These are phyloP conservation scores for Microdochium nivale DNA, from an alignment of 2,329 filamentous ascomycete genomes.

Conservation along the genomic window DNA sequence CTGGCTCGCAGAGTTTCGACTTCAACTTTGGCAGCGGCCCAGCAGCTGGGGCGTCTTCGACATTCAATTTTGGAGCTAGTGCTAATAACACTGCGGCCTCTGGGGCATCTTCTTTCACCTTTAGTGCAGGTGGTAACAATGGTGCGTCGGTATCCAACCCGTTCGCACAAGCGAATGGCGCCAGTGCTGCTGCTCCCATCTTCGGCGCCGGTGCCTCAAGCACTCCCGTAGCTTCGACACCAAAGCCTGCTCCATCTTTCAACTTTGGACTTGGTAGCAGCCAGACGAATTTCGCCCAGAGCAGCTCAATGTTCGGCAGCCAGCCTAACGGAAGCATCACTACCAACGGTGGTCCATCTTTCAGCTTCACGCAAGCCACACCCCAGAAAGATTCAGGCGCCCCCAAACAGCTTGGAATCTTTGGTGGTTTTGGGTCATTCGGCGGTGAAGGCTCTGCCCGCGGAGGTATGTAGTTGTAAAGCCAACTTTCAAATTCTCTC, in stretches of 20 bases:
- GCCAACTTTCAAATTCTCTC: neutral
- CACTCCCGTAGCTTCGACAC: conserved; percentile 13
- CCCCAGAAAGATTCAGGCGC: conserved; percentile 17
- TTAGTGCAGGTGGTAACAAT: conserved; percentile 22
- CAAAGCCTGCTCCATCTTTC: conserved; percentile 6
- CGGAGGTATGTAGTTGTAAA: conserved; percentile 28
- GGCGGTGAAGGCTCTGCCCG: conserved; percentile 27
- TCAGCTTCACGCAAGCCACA: conserved; percentile 29
- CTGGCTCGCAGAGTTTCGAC: conserved; percentile 6
- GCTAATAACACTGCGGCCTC: conserved; percentile 6
- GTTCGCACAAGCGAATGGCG: conserved; percentile 11
- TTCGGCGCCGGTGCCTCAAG: conserved; percentile 10
- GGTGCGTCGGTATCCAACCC: conserved; percentile 24
- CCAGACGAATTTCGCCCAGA: conserved; percentile 8
- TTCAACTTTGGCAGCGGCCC: conserved; percentile 18
- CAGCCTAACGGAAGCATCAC: conserved; percentile 11
- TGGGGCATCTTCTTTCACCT: conserved; percentile 26
- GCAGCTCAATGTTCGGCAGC: conserved; percentile 12
- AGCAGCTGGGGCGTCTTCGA: conserved; percentile 4
- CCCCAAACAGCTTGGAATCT: conserved; percentile 15
- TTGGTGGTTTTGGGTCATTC: conserved; percentile 15
- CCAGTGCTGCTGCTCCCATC: conserved; percentile 7
- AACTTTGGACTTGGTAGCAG: conserved; percentile 12
- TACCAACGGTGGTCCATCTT: conserved; percentile 14
- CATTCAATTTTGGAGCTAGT: conserved; percentile 14